Base-by-base conservation (phyloP, 257 asterid genomes). In the Handroanthus guayacan region DNA sequence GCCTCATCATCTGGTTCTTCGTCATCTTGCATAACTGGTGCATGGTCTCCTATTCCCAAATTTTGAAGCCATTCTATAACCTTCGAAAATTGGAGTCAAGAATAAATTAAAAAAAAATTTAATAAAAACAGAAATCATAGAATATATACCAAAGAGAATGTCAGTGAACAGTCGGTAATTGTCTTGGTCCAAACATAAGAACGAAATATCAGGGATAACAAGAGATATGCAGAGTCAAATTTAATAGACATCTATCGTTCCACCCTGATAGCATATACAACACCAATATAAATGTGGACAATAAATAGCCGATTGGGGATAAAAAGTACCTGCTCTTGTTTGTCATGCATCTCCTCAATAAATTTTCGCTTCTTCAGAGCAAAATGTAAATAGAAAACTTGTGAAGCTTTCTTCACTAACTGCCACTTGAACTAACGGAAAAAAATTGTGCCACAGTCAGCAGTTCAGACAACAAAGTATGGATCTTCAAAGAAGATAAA, bases 61-160 rank as follows among this genome's bases (percentile, higher is more conserved):
- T 87, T 85, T 82, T 85, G 94, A 72, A 89, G 89, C 94, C 94
- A 89, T 63, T 87, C 94, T 78, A 41, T 87, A 72, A 89, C 94
- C 94, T 89, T 80, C 55, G 52, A 78, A 68, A 73, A 64, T 77
- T 18, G 60, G 75, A 80, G 78, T 71, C 81, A 76, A 81, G 18
- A 71, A 36, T 41, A 79, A 47, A 67, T 66, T 44, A 67, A 58
- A 31, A 45, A 50, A 58, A 55, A 48, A 67, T 48, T 25, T 25
- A 25, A 25, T 25, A 61, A 45, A 47, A 43, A 69, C 67, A 5
- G 65, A 76, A 64, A 14, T 11, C 54, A 56, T 52, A 70, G 44
- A 45, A 72, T 58, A 31, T 11, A 36, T 36, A 36, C 4, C 12
- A 13, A 12, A n/a, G 5, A 60, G 31, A 12, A 34, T 36, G 9